Base-by-base conservation (phyloP, 176 grass and related monocot species). In the Paspalum vaginatum region DNA sequence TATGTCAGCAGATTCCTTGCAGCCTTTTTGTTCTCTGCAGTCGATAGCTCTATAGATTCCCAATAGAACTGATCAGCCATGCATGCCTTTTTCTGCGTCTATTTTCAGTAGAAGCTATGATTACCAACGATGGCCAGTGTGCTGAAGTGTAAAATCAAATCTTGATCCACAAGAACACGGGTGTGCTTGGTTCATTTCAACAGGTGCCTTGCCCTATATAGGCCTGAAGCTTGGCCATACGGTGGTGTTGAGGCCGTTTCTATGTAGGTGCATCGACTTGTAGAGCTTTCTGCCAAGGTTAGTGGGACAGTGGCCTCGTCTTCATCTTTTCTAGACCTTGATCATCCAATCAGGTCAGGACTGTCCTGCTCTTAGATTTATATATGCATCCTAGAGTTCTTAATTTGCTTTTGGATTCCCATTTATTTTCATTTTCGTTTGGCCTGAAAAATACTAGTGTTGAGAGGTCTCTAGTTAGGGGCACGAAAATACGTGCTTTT, bases 1-100 rank as follows among this genome's bases (percentile, higher is more conserved):
- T 43, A 25, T 68, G 38, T 9, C 74, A 78, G 46, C 27, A 85
- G 65, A 85, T 85, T 85, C 83, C 76, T 63, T 9, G n/a, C 66
- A 78, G 75, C 75, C 27, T 32, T 85, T 73, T 79, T 38, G 24
- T 72, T 61, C 67, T 72, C 18, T 47, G 11, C 44, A 56, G 22
- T 73, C 66, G 22, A 69, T n/a, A 47, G 46, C 66, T 69, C 39
- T 41, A 64, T 41, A 64, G 38, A 16, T 53, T 62, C 22, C 18
- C 54, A 60, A 50, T 54, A 61, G 0, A 26, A 11, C 44, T 37
- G 76, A 12, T 55, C 39, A 26, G 67, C 20, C 21, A 26, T 79
- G 63, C 39, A 32, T 69, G 14, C 22, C 20, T 52, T 68, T 57
- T 44, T 8, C 15, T 14, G 41, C 66, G 46, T 18, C 50, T 37